Conservation (phyloP, 495 filamentous ascomycete species). For the Hypoxylon intermedium region DNA sequence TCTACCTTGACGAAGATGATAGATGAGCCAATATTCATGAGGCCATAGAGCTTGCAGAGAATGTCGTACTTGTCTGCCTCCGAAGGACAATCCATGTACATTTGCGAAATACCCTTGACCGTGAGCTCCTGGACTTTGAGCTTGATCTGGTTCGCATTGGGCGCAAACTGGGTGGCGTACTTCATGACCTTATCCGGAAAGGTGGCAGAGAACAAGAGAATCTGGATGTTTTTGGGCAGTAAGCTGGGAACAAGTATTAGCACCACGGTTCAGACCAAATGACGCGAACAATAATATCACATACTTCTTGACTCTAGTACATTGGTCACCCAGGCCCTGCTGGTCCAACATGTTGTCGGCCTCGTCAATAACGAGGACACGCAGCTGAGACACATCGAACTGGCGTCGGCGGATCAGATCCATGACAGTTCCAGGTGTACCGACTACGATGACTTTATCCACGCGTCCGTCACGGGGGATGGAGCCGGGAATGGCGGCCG, state of each 20-base stretch:
- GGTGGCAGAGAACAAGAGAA: conserved; percentile 94
- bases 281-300: conserved; percentile 38
- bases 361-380: conserved; percentile 87
- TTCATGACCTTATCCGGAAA: conserved; percentile 84
- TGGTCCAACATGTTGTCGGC: conserved; percentile 96
- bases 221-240: conserved; percentile 75
- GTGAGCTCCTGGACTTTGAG: conserved; percentile 90
- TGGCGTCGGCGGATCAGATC: conserved; percentile 78
- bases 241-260: conserved; percentile 56
- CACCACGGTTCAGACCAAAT: neutral
- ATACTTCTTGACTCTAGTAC: conserved; percentile 83
- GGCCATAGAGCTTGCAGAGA: conserved; percentile 88
- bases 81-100: conserved; percentile 87
- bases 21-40: conserved; percentile 93
- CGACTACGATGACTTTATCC: conserved; percentile 79
- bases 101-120: conserved; percentile 94
- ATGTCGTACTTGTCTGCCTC: conserved; percentile 86
- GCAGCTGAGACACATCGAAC: conserved; percentile 69
- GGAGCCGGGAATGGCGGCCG: conserved; percentile 81
- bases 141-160: conserved; percentile 84
- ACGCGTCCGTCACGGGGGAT: conserved; percentile 66
- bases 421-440: conserved; percentile 91
- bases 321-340: conserved; percentile 94
- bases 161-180: conserved; percentile 82
- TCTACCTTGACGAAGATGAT: conserved; percentile 96